Base-by-base conservation (phyloP, 1,284 basidiomycete species). In the Apiotrichum porosum region DNA sequence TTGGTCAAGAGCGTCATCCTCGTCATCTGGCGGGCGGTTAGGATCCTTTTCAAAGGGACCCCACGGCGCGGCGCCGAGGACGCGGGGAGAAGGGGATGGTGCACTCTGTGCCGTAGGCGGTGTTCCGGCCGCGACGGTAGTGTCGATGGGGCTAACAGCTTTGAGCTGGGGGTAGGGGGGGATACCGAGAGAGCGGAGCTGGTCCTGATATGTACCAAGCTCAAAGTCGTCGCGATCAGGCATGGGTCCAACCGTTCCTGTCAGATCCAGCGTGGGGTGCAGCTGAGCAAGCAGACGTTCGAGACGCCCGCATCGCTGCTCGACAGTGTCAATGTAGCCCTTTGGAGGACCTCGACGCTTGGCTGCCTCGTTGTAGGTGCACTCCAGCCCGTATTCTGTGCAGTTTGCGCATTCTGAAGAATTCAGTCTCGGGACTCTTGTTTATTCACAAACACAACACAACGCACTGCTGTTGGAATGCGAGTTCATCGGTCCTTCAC, bases 291-390 rank as follows among this genome's bases (percentile, higher is more conserved):
- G 69, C 10, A 87, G 75, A n/a, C 75, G 78, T 62, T 89, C 85
- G 74, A 88, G 78, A 56, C 83, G 81, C 49, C 82, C 80, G 14
- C 88, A 73, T 9, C 86, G 77, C 52, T 77, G 81, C 66, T 89
- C 86, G 9, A 89, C 72, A 22, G 76, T 79, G 56, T 88, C 85
- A 18, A 87, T 79, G 63, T 63, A 90, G 80, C 86, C 87, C 74
- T 90, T 88, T 1, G 88, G 85, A 23, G 87, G 85, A 3, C 87
- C 86, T 32, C 88, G 82, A 76, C 88, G 85, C 81, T 88, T 85
- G 1, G 86, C 88, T 24, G 78, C 78, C 57, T 76, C 63, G 42
- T 86, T 75, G 65, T 88, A 90, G 0, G 84, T 86, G 71, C 87
- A 90, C 2, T 85, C 82, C 19, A 81, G 77, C 51, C 77, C 81